Evolutionary conservation across 129 eudicot species (phyloP).

Genomic region (Rutidosis leptorrhynchoides): DNA sequence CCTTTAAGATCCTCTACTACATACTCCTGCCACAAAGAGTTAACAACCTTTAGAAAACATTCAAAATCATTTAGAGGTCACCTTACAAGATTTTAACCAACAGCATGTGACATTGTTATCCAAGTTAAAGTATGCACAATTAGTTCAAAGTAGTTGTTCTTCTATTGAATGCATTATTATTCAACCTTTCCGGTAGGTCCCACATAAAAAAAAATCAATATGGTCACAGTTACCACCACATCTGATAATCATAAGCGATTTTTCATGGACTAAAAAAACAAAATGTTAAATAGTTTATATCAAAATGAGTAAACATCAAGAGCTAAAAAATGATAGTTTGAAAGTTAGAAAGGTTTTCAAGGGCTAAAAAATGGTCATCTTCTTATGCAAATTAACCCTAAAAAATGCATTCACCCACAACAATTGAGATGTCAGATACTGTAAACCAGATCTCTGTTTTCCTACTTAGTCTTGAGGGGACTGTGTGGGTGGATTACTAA

Average conservation of each 20-base stretch:
- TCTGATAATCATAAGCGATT: background rate
- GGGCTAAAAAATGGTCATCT: background rate
- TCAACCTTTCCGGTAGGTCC: background rate
- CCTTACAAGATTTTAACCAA: background rate
- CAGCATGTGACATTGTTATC: background rate
- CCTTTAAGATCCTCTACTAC: constrained; percentile 79
- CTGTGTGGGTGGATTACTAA: background rate
- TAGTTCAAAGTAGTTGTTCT: background rate
- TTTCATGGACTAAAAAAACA: background rate
- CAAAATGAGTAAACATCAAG: background rate
- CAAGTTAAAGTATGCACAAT: background rate
- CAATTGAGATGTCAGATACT: background rate
- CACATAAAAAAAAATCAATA: background rate
- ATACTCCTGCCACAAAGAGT: constrained; percentile 49
- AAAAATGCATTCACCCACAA: background rate
- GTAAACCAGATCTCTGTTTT: background rate
- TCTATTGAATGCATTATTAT: background rate
- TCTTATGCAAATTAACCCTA: background rate
- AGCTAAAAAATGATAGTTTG: too few species aligned
- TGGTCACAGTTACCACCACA: background rate
- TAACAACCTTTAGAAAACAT: background rate
- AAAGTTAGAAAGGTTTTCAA: background rate
- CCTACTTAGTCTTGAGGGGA: background rate
- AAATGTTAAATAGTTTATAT: background rate
- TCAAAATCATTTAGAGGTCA: background rate